These are phyloP conservation scores for Aspergillus sclerotialis DNA, from an alignment of 2,329 filamentous ascomycete genomes.

Conservation along the genomic window DNA sequence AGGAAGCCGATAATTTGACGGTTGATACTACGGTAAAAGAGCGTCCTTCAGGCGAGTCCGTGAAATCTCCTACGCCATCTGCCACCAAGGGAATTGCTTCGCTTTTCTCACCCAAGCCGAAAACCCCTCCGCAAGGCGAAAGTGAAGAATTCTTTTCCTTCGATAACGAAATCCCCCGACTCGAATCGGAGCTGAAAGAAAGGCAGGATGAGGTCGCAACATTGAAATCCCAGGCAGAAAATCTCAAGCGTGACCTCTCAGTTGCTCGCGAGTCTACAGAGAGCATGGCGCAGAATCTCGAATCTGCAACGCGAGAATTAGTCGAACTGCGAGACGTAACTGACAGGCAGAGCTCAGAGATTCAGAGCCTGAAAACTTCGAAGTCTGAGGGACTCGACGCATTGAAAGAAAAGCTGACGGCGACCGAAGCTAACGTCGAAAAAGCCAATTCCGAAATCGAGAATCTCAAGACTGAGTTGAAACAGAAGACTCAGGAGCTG, in stretches of 20 bases:
- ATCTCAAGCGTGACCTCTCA: constrained; percentile 63
- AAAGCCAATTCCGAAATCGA: constrained; percentile 23
- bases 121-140: constrained; percentile 27
- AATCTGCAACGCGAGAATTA: constrained; percentile 60
- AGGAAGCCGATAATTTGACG: constrained; percentile 6
- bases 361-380: constrained; percentile 37
- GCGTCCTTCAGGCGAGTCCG: constrained; percentile 6
- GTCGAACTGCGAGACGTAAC: constrained; percentile 48
- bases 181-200: constrained; percentile 67
- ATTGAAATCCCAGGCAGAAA: constrained; percentile 62
- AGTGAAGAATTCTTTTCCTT: constrained; percentile 84
- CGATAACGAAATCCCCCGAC: constrained; percentile 73
- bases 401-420: constrained; percentile 30
- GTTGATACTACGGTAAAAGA: constrained; percentile 11
- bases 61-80: constrained; percentile 25
- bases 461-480: constrained; percentile 30
- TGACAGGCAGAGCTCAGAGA: constrained; percentile 42
- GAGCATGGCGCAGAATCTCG: constrained; percentile 59
- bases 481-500: constrained; percentile 35
- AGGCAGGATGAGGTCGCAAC: constrained; percentile 64
- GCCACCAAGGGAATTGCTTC: constrained; percentile 28
- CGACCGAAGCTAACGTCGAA: constrained; percentile 24
- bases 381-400: constrained; percentile 37
- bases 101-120: constrained; percentile 32
- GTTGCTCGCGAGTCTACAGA: constrained; percentile 64